Evolutionary conservation across 1,284 basidiomycete species (phyloP).

Genomic region (Heliocybe sulcata): DNA sequence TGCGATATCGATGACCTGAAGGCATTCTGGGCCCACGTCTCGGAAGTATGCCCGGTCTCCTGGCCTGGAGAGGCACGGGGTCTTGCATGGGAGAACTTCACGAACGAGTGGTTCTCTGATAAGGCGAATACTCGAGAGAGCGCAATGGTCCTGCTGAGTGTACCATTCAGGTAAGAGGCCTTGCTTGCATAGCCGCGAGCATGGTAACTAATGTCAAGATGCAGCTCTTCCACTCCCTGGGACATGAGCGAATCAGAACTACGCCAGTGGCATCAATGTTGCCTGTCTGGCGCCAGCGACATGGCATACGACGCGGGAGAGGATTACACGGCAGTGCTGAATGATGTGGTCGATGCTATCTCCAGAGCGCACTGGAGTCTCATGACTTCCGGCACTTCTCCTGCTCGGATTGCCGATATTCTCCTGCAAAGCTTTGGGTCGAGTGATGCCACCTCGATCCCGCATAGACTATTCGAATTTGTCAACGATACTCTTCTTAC

Average conservation of each 20-base stretch:
- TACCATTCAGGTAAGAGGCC: constrained; percentile 54
- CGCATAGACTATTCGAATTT: constrained; percentile 37
- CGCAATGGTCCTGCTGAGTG: constrained; percentile 43
- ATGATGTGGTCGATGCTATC: constrained; percentile 43
- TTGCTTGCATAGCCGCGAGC: constrained; percentile 5
- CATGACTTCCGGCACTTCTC: constrained; percentile 30
- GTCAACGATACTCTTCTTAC: constrained; percentile 48
- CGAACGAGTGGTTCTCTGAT: constrained; percentile 41
- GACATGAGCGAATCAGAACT: constrained; percentile 47
- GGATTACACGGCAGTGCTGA: constrained; percentile 43
- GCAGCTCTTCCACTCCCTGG: constrained; percentile 43
- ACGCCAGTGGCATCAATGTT: constrained; percentile 42
- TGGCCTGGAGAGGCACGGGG: constrained; percentile 23
- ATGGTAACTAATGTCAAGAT: constrained; percentile 5
- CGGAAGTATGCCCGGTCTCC: not conserved
- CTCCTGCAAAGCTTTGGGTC: constrained; percentile 48
- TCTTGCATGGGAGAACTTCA: constrained; percentile 47
- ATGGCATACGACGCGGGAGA: constrained; percentile 52
- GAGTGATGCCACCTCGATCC: constrained; percentile 36
- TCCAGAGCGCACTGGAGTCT: constrained; percentile 26
- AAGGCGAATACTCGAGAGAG: constrained; percentile 38
- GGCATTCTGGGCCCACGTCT: constrained; percentile 40
- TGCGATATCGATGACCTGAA: constrained; percentile 39
- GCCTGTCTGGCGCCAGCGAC: constrained; percentile 42
- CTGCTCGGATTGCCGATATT: constrained; percentile 50